Evolutionary conservation across 768 basidiomycete genomes (phyloP).

Genomic region (Amanita phalloides): DNA sequence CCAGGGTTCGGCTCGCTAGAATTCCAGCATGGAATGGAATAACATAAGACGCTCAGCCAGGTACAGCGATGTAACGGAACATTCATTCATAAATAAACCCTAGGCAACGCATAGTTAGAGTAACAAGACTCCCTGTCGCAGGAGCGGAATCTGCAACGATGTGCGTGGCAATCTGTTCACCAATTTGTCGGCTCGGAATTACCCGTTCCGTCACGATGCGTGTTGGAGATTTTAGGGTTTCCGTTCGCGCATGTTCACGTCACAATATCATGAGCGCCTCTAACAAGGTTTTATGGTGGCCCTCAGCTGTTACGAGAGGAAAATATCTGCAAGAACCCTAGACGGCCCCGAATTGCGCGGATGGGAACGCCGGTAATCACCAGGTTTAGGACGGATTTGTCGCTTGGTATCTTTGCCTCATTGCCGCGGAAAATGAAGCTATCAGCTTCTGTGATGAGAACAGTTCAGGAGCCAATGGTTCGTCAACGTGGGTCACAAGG

Average conservation of each 20-base stretch:
- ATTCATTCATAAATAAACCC: constrained; percentile 12
- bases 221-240: background rate
- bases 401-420: background rate
- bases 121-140: constrained; percentile 13
- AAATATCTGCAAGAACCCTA: background rate
- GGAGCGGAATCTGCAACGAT: background rate
- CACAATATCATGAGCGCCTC: background rate
- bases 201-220: background rate
- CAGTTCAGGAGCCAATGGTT: background rate
- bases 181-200: constrained; percentile 2
- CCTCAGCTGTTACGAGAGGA: background rate
- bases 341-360: constrained; percentile 4
- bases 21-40: background rate
- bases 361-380: constrained; percentile 6
- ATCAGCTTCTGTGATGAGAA: constrained; percentile 3
- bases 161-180: constrained; percentile 4
- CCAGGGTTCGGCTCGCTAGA: background rate
- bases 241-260: background rate
- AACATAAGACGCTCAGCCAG: background rate
- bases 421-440: constrained; percentile 5
- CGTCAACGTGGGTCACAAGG: constrained; percentile 1
- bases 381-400: background rate
- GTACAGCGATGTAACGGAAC: background rate
- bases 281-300: background rate
- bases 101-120: constrained; percentile 18